These are phyloP conservation scores for Annona squamosa DNA, from an alignment of 164 flowering plant genomes.

Conservation along the genomic window DNA sequence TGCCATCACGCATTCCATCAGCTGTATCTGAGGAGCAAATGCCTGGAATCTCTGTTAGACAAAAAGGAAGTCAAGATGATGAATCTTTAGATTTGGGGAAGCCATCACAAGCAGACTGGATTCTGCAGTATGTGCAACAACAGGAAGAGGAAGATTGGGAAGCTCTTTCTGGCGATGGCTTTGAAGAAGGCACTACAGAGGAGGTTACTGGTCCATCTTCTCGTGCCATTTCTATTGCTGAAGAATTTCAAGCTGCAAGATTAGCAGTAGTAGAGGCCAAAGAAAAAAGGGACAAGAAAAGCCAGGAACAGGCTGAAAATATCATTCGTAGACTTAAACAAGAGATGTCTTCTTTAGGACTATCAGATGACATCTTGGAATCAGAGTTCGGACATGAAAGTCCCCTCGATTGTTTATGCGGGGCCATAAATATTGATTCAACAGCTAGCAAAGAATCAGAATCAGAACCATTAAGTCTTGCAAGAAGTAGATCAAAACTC, in stretches of 20 bases:
- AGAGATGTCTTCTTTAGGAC: constrained; percentile 74
- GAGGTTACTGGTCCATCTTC: constrained; percentile 46
- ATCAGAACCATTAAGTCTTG: constrained; percentile 11
- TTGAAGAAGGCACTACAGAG: too few species aligned
- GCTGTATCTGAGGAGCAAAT: constrained; percentile 23
- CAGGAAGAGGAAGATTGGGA: constrained; percentile 68
- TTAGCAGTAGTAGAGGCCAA: constrained; percentile 67
- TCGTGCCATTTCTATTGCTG: constrained; percentile 50
- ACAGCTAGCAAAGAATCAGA: constrained; percentile 16
- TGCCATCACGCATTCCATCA: constrained; percentile 27
- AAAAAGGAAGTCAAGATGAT: constrained; percentile 38
- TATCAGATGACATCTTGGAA: constrained; percentile 53
- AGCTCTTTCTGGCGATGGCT: too few species aligned
- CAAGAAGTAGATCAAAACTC: constrained; percentile 5
- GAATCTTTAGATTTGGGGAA: constrained; percentile 41
- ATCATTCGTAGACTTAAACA: constrained; percentile 76
- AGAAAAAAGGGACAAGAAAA: constrained; percentile 60
- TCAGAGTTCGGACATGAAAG: constrained; percentile 28
- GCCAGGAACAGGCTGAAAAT: constrained; percentile 60
- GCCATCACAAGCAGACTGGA: constrained; percentile 92
- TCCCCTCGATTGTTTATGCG: constrained; percentile 15
- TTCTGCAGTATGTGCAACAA: constrained; percentile 64
- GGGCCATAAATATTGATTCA: constrained; percentile 15
- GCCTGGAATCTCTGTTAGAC: constrained; percentile 29
- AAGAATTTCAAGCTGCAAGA: constrained; percentile 66